Percentiles rank a stretch among this genome's conserved stretches.
Conservation (phyloP, 108 stramenopile species). For the Nitzschia sp. region DNA sequence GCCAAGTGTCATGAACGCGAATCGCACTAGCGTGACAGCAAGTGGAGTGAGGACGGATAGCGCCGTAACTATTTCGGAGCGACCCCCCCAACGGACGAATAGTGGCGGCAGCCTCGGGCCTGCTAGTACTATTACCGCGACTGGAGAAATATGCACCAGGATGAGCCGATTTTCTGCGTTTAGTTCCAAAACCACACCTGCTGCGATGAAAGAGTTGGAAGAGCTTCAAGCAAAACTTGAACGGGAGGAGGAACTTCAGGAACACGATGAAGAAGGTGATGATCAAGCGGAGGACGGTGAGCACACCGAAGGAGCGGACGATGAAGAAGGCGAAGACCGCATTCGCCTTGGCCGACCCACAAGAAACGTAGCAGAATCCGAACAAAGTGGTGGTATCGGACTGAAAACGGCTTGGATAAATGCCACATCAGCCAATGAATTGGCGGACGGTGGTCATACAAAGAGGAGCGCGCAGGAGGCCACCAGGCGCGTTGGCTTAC, state of each 20-base stretch:
- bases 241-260: not conserved
- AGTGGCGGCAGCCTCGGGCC: too few relatives aligned
- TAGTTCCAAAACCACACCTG: not conserved
- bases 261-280: not conserved
- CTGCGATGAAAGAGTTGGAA: not conserved
- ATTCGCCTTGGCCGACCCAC: not conserved
- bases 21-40: not conserved
- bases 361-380: not conserved
- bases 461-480: not conserved
- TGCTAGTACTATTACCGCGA: not conserved
- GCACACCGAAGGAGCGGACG: not conserved
- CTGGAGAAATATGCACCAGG: not conserved
- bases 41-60: not conserved
- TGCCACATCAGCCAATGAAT: not conserved
- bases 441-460: not conserved
- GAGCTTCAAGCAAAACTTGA: not conserved
- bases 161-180: conserved; percentile 1
- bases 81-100: not conserved
- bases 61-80: not conserved
- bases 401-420: not conserved
- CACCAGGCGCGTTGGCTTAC: not conserved
- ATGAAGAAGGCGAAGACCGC: not conserved
- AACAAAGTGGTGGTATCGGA: not conserved
- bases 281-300: not conserved
- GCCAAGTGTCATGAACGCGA: not conserved